Evolutionary conservation across 78 protist genomes (phyloP).

Genomic region (Mantamonas sphyraenae): DNA sequence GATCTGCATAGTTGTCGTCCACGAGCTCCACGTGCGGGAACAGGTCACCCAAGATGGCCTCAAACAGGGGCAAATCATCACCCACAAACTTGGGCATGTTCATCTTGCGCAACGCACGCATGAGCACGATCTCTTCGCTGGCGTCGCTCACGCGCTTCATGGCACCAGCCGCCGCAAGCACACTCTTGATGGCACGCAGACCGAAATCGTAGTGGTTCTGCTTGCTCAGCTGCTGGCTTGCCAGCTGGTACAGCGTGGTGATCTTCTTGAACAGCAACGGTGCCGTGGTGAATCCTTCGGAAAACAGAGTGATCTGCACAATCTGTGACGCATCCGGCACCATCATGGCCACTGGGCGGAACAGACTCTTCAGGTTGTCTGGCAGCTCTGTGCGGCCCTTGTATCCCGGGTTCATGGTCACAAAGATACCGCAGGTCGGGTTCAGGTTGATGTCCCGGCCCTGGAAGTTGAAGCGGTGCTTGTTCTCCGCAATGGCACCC

Average conservation of each 20-base stretch:
- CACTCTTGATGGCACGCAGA: slow-evolving; percentile 67
- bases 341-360: slow-evolving; percentile 84
- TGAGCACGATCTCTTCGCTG: slow-evolving; percentile 41
- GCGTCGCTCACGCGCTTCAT: slow-evolving; percentile 26
- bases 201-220: slow-evolving; percentile 80
- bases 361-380: slow-evolving; percentile 73
- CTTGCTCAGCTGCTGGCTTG: slow-evolving; percentile 66
- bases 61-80: slow-evolving; percentile 57
- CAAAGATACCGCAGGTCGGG: slow-evolving; percentile 61
- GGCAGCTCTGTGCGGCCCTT: slow-evolving; percentile 84
- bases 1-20: slow-evolving; percentile 8
- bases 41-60: slow-evolving; percentile 46
- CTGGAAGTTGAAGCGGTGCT: slow-evolving; percentile 38
- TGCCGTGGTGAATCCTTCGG: slow-evolving; percentile 70
- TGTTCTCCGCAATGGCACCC: slow-evolving; percentile 29
- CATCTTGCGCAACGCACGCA: slow-evolving; percentile 54
- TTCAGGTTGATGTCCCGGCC: slow-evolving; percentile 50
- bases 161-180: slow-evolving; percentile 62
- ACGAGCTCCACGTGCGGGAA: slow-evolving; percentile 54
- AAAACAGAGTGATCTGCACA: slow-evolving; percentile 67
- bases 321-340: slow-evolving; percentile 74
- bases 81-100: slow-evolving; percentile 62
- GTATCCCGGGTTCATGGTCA: slow-evolving; percentile 87
- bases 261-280: slow-evolving; percentile 53
- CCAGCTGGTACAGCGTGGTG: slow-evolving; percentile 60